Conservation (phyloP, 305 asterid genomes). For the Fraxinus ornus region DNA sequence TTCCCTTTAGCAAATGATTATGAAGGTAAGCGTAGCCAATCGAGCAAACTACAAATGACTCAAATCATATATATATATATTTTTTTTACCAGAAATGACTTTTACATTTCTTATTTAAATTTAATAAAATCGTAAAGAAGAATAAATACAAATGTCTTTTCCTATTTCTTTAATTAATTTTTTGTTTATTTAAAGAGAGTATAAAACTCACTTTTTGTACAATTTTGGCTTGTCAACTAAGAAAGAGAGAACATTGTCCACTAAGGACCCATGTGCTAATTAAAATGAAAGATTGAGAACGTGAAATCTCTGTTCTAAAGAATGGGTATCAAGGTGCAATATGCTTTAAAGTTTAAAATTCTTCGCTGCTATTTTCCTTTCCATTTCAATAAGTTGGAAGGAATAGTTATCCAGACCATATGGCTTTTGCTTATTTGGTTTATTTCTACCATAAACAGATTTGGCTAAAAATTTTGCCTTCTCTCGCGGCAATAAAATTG, state of each 20-base stretch:
- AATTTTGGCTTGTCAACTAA: background rate
- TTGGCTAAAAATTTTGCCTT: background rate
- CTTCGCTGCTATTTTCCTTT: background rate
- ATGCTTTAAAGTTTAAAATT: background rate
- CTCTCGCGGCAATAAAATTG: background rate
- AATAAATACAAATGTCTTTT: too few species aligned
- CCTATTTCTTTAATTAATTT: too few species aligned
- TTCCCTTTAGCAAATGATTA: too few species aligned
- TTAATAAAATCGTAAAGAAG: too few species aligned
- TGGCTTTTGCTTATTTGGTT: background rate
- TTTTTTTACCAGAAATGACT: background rate
- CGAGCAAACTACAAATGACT: too few species aligned
- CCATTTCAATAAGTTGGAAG: background rate
- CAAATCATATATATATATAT: too few species aligned
- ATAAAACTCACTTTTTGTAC: background rate
- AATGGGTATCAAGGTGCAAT: background rate
- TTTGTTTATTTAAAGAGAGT: too few species aligned
- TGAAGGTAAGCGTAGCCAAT: too few species aligned
- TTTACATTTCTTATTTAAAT: background rate
- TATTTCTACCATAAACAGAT: background rate
- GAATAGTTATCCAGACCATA: background rate
- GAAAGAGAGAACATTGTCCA: background rate
- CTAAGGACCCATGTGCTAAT: background rate
- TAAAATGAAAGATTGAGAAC: background rate
- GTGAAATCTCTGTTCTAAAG: background rate